These are phyloP conservation scores for Fusarium mundagurra DNA, from an alignment of 2,329 filamentous ascomycete genomes.

Conservation along the genomic window DNA sequence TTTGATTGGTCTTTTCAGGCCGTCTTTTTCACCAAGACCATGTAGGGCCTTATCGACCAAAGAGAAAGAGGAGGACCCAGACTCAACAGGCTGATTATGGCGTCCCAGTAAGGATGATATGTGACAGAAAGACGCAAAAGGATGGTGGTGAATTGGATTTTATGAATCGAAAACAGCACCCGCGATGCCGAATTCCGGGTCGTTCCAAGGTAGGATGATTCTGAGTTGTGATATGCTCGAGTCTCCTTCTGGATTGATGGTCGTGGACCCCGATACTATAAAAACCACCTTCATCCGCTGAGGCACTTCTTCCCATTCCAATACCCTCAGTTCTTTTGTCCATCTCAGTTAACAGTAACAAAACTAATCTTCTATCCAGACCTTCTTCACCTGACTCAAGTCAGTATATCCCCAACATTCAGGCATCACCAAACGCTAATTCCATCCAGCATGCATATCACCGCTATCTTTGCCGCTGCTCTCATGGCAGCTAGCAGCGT, in stretches of 20 bases:
- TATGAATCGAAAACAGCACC: fast-evolving
- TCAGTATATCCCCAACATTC: neutral
- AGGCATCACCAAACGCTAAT: fast-evolving
- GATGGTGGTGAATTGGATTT: neutral
- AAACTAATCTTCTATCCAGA: neutral
- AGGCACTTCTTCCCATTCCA: fast-evolving
- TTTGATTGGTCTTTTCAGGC: neutral
- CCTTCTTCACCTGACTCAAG: neutral
- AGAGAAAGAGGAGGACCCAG: neutral
- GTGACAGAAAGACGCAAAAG: neutral
- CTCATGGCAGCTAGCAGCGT: neutral
- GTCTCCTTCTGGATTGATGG: neutral
- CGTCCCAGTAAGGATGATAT: neutral
- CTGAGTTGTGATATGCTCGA: neutral
- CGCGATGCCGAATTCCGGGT: neutral
- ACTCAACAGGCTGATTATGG: neutral
- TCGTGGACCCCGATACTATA: neutral
- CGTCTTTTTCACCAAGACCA: neutral
- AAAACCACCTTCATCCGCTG: fast-evolving
- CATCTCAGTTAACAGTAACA: fast-evolving
- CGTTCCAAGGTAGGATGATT: too few relatives aligned
- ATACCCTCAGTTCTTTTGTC: fast-evolving
- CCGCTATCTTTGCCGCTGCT: neutral
- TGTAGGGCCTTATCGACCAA: too few relatives aligned
- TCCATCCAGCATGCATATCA: neutral